phyloP scores from a whole-genome alignment of 768 basidiomycete species.

The Kondoa malvinella region DNA sequence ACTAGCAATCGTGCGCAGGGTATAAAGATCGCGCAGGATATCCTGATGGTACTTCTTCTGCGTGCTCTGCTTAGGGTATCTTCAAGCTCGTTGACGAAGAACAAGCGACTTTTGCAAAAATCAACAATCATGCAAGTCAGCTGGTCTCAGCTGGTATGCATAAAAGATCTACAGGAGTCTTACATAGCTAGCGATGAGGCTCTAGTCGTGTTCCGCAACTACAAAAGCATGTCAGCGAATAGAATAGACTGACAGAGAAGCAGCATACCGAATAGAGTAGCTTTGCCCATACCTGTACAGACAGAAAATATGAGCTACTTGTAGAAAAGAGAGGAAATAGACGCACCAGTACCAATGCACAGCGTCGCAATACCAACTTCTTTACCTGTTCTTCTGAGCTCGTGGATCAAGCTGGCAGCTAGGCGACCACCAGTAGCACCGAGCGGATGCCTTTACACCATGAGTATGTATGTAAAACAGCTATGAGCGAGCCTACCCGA shows the following conservation, averaged over 20 bases:
- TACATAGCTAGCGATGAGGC: background rate
- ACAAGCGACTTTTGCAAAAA: too few species aligned
- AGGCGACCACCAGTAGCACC: conserved; percentile 53
- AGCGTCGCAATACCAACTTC: conserved; percentile 75
- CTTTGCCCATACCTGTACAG: background rate
- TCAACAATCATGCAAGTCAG: too few species aligned
- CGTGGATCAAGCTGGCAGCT: conserved; percentile 57
- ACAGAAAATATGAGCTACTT: background rate
- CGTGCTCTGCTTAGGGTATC: too few species aligned
- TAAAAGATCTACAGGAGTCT: background rate
- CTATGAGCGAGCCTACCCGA: conserved; percentile 18
- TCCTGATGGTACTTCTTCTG: background rate
- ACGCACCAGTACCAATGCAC: conserved; percentile 79
- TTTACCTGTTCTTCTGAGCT: conserved; percentile 58
- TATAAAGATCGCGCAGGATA: background rate
- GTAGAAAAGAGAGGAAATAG: conserved; percentile 3
- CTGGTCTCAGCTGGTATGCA: background rate
- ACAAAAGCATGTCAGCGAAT: background rate
- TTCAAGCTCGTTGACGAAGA: too few species aligned
- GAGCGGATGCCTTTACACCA: conserved; percentile 20
- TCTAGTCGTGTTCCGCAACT: background rate
- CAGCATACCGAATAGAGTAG: background rate
- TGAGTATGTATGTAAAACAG: conserved; percentile 6
- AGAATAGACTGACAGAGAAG: background rate
- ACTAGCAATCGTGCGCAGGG: background rate